Evolutionary conservation across 352 stramenopile genomes (phyloP), one percentile per base, ranked within the genome.

Genomic region (Phytopythium ostracodes): DNA sequence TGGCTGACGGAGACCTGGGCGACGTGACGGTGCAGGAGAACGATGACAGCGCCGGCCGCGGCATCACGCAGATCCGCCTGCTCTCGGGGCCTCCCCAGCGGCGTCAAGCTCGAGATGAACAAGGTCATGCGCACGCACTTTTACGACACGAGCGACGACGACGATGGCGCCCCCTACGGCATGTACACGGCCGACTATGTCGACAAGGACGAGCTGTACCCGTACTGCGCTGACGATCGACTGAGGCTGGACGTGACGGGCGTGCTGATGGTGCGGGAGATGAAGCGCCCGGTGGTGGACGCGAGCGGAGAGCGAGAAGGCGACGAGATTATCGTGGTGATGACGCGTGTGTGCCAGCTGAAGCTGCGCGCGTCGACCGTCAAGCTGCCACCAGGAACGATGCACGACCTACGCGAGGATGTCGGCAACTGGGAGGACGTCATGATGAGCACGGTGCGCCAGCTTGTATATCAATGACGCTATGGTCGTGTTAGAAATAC

Each of bases 1-100:
- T 75, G 59, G 54, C 68, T 85, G 64, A 84, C 76, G 12, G 79
- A 88, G 57, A 71, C 65, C 60, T 85, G 24, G 79, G 79, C 15
- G 62, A 80, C 55, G 72, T 88, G 46, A 87, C 75, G 9, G 77
- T 87, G 49, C 67, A 76, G 22, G 79, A 88, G 57, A 75, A 84
- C 44, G 75, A 84, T 36, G 73, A 84, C 44, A 82, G 65, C 56
- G 65, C 62, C 14, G 70, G 77, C n/a, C 53, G 58, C n/a, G 71
- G 66, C 4, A 74, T 85, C 33, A 66, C 68, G 22, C 73, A 89
- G 59, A 67, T 77, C 35, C 75, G 77, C 14, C 60, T 87, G 18
- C 71, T 84, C 9, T 80, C 76, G 47, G 64, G n/a, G 62, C 8
- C 64, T 79, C 2, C 63, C 43, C 1, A 62, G 67, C n/a, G 66